Evolutionary conservation across 164 flowering plant species (phyloP), one percentile per base, ranked within the genome.

Genomic region (Umbilicus rupestris): DNA sequence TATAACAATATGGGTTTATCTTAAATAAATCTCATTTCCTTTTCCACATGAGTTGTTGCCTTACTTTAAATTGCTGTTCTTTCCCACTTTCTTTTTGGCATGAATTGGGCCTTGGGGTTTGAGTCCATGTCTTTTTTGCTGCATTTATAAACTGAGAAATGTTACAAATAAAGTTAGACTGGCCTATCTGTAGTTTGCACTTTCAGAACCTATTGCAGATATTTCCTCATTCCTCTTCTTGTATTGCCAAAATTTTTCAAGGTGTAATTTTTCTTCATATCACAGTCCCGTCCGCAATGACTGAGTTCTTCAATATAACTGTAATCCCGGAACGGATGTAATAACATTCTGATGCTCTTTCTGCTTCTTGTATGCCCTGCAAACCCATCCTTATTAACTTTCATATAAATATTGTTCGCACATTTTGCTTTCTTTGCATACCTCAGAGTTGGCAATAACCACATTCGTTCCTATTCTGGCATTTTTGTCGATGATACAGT

Each of bases 361-460:
- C 96, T 22, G 91, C 98, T 80, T 92, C 98, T 82, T 89, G 88
- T 58, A 89, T 70, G 15, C 90, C 91, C 98, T 92, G 80, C 78
- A 77, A 49, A 46, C 62, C 68, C 15, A 42, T 12, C 44, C 39
- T 24, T 35, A 16, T 35, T 63, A 37, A 37, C 7, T 33, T 63
- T n/a, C n/a, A n/a, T n/a, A n/a, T n/a, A n/a, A n/a, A n/a, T n/a
- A 55, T 55, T 28, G 14, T 5, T 11, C 60, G 3, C 4, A 3
- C 12, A 55, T 3, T 28, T 33, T 29, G 37, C 12, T 28, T 12
- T 28, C 33, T 2, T 55, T 41, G 20, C 12, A 24, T 78, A 88
- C 98, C 91, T 92, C 95, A 42, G 93, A 79, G 74, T 92, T 92
- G 39, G 87, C 75, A 66, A 92, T 88, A 14, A 79, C 74, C 6